These are phyloP conservation scores for Mycena floridula DNA, from an alignment of 768 basidiomycete species.

Conservation along the genomic window DNA sequence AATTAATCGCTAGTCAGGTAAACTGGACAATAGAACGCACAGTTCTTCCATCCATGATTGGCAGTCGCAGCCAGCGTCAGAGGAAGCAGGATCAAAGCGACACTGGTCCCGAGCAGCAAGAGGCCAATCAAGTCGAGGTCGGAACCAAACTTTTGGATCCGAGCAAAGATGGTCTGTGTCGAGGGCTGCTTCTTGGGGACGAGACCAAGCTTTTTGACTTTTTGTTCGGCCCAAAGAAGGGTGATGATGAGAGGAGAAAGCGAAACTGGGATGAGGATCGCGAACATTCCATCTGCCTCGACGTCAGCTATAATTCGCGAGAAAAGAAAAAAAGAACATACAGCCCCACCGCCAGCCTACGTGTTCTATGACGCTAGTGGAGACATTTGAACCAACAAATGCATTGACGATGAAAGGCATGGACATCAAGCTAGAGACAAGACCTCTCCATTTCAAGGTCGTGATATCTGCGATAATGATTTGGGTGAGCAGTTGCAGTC, in stretches of 20 bases:
- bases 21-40: slow-evolving; percentile 21
- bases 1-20: background rate
- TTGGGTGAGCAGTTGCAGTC: slow-evolving; percentile 57
- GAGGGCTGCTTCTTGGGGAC: slow-evolving; percentile 6
- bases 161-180: slow-evolving; percentile 10
- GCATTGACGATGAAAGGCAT: slow-evolving; percentile 56
- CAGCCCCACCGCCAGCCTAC: slow-evolving; percentile 69
- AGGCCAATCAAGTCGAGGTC: slow-evolving; percentile 47
- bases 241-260: slow-evolving; percentile 48
- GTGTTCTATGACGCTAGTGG: slow-evolving; percentile 32
- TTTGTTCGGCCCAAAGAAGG: slow-evolving; percentile 49
- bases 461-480: slow-evolving; percentile 61
- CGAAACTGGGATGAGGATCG: slow-evolving; percentile 45
- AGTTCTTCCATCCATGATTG: slow-evolving; percentile 36
- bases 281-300: slow-evolving; percentile 47
- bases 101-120: slow-evolving; percentile 39
- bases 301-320: background rate
- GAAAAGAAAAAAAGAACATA: slow-evolving; percentile 23
- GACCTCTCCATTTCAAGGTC: slow-evolving; percentile 49
- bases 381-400: slow-evolving; percentile 59
- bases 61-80: slow-evolving; percentile 41
- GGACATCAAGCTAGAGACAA: slow-evolving; percentile 40
- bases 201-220: slow-evolving; percentile 33
- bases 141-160: slow-evolving; percentile 17
- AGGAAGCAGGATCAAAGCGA: slow-evolving; percentile 50